Evolutionary conservation across 2,329 filamentous ascomycete genomes (phyloP), one percentile per base, ranked within the genome.

Genomic region (Fusarium miscanthi): DNA sequence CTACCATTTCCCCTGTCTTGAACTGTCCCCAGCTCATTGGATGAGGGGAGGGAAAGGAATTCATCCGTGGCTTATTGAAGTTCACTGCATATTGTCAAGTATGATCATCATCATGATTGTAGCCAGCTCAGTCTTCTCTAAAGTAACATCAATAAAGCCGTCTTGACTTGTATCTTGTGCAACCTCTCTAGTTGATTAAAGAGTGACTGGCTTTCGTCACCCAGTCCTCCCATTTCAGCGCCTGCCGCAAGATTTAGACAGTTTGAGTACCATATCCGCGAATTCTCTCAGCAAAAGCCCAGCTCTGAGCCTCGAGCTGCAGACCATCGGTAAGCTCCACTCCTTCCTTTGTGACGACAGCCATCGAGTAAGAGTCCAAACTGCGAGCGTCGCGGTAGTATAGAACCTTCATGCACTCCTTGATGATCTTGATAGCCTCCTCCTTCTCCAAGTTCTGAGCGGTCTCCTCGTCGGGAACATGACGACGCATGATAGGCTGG

Each of bases 381-480:
- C 93, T 97, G 82, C 96, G 91, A 48, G 96, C 96, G 84, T 99
- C 96, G 78, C 96, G 90, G 87, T 99, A 99, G 87, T 93, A 99
- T 69, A 99, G 88, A 59, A 98, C 95, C 89, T 98, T 98, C 93
- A 99, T 95, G 84, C 94, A 97, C 85, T 97, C 93, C 86, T 93
- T 93, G 80, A 99, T 85, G 43, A 94, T 89, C 65, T 92, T 86
- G 69, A 98, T 87, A 53, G 96, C 96, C 80, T 93, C 83, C 78
- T 98, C 95, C 81, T 90, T 89, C 43, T 87, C 91, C 73, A 98
- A 86, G 67, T 90, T 86, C 77, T 90, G 86, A 38, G 93, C 91
- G 45, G 93, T 86, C 77, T 89, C 92, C 83, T 98, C 96, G 77
- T 97, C 94, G 30, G 94, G 94, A 69, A 94, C 94, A 77, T 92